phyloP scores from a whole-genome alignment of 2,329 filamentous ascomycete genomes.

The Colletotrichum sp. region DNA sequence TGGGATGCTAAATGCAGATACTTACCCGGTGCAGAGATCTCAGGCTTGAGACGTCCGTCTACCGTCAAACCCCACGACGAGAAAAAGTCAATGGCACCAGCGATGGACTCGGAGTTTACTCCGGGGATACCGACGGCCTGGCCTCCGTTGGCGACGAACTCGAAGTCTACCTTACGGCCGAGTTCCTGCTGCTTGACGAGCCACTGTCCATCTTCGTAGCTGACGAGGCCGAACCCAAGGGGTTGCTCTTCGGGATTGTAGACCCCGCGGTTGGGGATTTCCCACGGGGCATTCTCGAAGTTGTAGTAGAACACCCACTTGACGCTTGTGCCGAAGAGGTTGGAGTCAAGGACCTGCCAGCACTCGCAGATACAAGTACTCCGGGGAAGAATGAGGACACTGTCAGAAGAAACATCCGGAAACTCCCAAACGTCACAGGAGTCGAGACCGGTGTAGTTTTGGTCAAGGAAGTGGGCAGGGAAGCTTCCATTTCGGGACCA shows the following conservation, averaged over 20 bases:
- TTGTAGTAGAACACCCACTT: constrained; percentile 14
- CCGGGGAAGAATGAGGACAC: not conserved
- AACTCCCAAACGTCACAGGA: not conserved
- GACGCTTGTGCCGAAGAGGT: not conserved
- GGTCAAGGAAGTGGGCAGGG: not conserved
- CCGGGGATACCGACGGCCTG: not conserved
- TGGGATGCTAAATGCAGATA: fast-evolving
- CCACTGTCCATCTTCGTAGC: constrained; percentile 9
- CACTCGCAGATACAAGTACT: not conserved
- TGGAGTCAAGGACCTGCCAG: constrained; percentile 5
- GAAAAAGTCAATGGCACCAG: constrained; percentile 41
- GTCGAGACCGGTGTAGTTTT: not conserved
- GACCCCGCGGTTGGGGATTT: not conserved
- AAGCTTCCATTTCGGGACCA: not conserved
- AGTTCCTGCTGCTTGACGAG: constrained; percentile 1
- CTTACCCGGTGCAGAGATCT: constrained; percentile 55
- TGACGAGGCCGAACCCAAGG: not conserved
- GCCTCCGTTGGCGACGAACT: not conserved
- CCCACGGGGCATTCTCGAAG: not conserved
- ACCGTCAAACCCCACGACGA: constrained; percentile 66
- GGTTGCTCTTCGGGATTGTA: not conserved
- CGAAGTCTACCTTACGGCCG: not conserved
- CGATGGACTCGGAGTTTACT: not conserved
- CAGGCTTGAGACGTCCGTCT: constrained; percentile 61
- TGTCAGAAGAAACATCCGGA: not conserved